Evolutionary conservation across 495 filamentous ascomycete species (phyloP), one percentile per base, ranked within the genome.

Genomic region (Aspergillus steynii): DNA sequence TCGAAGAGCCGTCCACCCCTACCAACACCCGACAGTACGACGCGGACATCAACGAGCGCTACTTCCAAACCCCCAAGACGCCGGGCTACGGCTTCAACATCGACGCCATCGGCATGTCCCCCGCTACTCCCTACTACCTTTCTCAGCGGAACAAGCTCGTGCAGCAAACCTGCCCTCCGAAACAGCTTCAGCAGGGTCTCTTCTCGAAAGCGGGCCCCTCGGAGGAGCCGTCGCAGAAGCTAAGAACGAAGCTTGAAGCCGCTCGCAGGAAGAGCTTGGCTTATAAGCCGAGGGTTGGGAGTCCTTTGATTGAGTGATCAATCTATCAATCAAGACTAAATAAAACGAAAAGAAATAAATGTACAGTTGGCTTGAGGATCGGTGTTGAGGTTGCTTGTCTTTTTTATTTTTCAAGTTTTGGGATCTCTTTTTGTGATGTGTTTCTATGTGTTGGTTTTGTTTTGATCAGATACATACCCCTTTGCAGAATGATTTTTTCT

Each of bases 181-280:
- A 90, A 68, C 80, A 84, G 68, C 79, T 72, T 25, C 77, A 72
- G 14, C 68, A 76, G 55, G 75, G 77, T 29, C 66, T 83, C 2
- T 84, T 84, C 61, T 70, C 77, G 3, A 61, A 29, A 5, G 8
- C 58, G 3, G 68, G 54, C 10, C 58, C 68, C 1, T 62, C 65
- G 45, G 74, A 75, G 14, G 71, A 76, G 51, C 58, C 68, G 31
- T 65, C 78, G 59, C 64, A 80, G 50, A 77, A 82, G 28, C 74
- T 93, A 14, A 78, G 87, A 61, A 79, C 86, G 73, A 82, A 87
- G 51, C 73, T 96, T 59, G 84, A 91, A 77, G 84, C 87, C 45
- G 91, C 90, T 0, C 77, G 90, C 53, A 80, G 92, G 48, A 93
- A 93, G 83, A 96, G 89, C 68, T 70, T 92, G 74, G 90, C 92